Evolutionary conservation across 768 basidiomycete species (phyloP).

Genomic region (Multifurca ochricompacta): DNA sequence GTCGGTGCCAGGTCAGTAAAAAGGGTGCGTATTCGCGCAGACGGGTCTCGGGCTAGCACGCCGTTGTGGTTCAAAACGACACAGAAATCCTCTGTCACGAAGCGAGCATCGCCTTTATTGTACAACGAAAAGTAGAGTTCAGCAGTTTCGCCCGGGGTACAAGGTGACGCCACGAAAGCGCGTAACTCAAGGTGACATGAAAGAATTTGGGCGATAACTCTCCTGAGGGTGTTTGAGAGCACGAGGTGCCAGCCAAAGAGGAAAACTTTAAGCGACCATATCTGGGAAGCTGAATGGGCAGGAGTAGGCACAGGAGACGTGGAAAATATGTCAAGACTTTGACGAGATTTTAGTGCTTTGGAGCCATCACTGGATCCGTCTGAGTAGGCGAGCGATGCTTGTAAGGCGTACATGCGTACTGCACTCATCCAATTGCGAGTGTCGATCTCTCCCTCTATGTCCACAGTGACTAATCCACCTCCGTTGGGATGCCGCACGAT

Average conservation of each 20-base stretch:
- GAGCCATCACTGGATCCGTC: constrained; percentile 34
- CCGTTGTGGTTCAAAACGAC: constrained; percentile 89
- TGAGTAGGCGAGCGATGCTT: constrained; percentile 73
- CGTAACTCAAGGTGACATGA: constrained; percentile 84
- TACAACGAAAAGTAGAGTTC: constrained; percentile 93
- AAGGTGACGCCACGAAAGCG: constrained; percentile 87
- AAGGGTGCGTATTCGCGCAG: constrained; percentile 69
- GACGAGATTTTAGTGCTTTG: constrained; percentile 30
- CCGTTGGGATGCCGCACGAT: constrained; percentile 93
- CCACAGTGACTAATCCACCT: constrained; percentile 86
- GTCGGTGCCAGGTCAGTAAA: constrained; percentile 84
- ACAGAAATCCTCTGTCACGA: constrained; percentile 91
- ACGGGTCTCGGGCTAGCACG: constrained; percentile 71
- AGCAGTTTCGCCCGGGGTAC: constrained; percentile 83
- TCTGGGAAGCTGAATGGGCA: constrained; percentile 62
- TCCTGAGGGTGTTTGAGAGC: constrained; percentile 31
- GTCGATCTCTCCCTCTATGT: constrained; percentile 78
- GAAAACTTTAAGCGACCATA: constrained; percentile 32
- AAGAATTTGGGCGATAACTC: constrained; percentile 64
- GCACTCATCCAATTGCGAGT: constrained; percentile 81
- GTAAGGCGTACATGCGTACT: constrained; percentile 87
- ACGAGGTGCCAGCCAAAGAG: constrained; percentile 26
- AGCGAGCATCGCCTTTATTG: constrained; percentile 73
- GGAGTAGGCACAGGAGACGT: constrained; percentile 45
- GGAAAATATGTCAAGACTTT: constrained; percentile 42